Base-by-base conservation (phyloP, 305 asterid species). In the Striga hermonthica region DNA sequence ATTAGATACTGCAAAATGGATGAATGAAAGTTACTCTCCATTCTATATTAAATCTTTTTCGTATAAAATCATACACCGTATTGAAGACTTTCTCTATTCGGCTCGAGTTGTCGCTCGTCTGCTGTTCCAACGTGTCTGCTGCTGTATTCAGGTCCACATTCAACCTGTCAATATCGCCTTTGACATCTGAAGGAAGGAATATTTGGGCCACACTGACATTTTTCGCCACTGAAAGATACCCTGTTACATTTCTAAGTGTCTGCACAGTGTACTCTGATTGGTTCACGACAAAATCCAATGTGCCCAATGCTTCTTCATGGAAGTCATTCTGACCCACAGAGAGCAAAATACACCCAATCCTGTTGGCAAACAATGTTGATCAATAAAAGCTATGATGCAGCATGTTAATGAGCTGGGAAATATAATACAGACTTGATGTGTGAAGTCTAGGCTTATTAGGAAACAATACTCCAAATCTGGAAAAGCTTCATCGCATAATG, bases 221-320 rank as follows among this genome's bases (percentile, higher is more conserved):
- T 79, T 90, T 86, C n/a, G 99, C 97, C 38, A 93, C 82, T 7
- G 85, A 75, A 76, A 93, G 69, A 64, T 86, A 93, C 62, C 59
- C 83, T 0, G 99, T 93, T 62, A 93, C 92, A 35, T 93, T 93
- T 74, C 91, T 80, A 62, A 93, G 87, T 14, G 88, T 90, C 72
- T 86, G 84, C 58, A 90, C 97, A 3, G 96, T 88, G 81, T 82
- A 93, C 71, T 90, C 93, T 4, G 99, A 93, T 72, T 93, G 97
- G 76, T 93, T 90, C 28, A 93, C 96, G 5, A 93, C 95, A 58
- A 80, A 93, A 14, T 78, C 76, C 69, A 90, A 80, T 10, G 99
- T 93, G 52, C 68, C 73, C 74, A 86, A 60, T 61, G 95, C 87
- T 80, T 93, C 97, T 31, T 74, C 81, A 15, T 88, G 95, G 75